Evolutionary conservation across 805 yeast genomes (phyloP).

Genomic region (Brettanomyces naardenensis): DNA sequence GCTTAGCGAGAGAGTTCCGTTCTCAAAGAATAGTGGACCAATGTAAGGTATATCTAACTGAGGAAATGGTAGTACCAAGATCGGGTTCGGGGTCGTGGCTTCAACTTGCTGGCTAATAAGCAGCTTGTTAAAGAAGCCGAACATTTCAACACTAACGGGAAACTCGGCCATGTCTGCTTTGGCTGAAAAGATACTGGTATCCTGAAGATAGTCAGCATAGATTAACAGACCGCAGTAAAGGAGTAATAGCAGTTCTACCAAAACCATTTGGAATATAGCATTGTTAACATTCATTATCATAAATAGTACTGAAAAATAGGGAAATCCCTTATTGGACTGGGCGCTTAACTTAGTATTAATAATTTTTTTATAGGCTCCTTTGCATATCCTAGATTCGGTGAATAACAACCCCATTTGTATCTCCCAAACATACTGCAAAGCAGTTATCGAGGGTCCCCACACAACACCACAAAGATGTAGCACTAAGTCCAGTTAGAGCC

Average conservation of each 20-base stretch:
- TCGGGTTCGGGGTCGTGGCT: neutral
- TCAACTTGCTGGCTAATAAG: neutral
- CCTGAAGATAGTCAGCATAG: slow-evolving; percentile 23
- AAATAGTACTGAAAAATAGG: neutral
- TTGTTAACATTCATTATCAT: slow-evolving; percentile 13
- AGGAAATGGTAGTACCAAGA: slow-evolving; percentile 19
- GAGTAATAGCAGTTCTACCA: slow-evolving; percentile 14
- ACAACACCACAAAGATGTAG: slow-evolving; percentile 9
- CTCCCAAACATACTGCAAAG: slow-evolving; percentile 10
- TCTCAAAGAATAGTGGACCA: slow-evolving; percentile 24
- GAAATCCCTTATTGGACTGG: neutral
- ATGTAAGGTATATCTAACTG: slow-evolving; percentile 16
- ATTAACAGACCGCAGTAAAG: slow-evolving; percentile 17
- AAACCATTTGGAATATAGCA: slow-evolving; percentile 12
- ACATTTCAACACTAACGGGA: slow-evolving; percentile 16
- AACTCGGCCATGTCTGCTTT: slow-evolving; percentile 17
- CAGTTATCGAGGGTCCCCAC: slow-evolving; percentile 15
- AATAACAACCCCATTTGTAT: slow-evolving; percentile 11
- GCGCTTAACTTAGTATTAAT: neutral
- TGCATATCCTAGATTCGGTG: slow-evolving; percentile 4
- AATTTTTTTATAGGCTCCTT: neutral
- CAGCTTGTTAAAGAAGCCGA: slow-evolving; percentile 13
- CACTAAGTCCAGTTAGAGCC: slow-evolving; percentile 4
- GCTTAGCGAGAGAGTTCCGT: slow-evolving; percentile 17
- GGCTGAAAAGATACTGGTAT: slow-evolving; percentile 18